Evolutionary conservation across 1,284 basidiomycete genomes (phyloP).

Genomic region (Crucibulum parvulum): DNA sequence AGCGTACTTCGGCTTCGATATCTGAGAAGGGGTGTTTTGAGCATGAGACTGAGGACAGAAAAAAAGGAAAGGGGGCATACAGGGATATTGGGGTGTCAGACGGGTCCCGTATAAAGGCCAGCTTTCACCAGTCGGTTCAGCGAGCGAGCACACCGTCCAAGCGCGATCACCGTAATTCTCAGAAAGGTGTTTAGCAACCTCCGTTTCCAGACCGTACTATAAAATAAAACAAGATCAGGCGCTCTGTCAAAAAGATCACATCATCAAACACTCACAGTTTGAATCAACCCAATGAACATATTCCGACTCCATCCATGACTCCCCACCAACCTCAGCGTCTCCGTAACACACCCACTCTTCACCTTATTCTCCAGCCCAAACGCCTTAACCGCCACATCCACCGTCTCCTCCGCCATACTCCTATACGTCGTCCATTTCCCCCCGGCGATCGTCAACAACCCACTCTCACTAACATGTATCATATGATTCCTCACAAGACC

Average conservation of each 20-base stretch:
- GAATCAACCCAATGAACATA: constrained; percentile 97
- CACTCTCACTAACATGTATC: constrained; percentile 84
- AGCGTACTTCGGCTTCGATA: constrained; percentile 94
- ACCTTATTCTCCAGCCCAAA: constrained; percentile 70
- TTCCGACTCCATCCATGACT: constrained; percentile 94
- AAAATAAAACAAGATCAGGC: constrained; percentile 3
- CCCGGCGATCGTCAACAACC: constrained; percentile 93
- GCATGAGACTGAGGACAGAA: not conserved
- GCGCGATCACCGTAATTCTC: constrained; percentile 96
- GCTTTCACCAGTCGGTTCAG: constrained; percentile 76
- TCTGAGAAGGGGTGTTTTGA: constrained; percentile 43
- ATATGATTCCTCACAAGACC: constrained; percentile 95
- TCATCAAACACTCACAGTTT: constrained; percentile 62
- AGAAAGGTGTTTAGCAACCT: constrained; percentile 94
- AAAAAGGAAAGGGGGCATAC: constrained; percentile 44
- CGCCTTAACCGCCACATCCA: constrained; percentile 86
- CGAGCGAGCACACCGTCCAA: constrained; percentile 91
- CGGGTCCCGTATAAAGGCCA: constrained; percentile 91
- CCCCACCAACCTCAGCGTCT: constrained; percentile 86
- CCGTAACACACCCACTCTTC: constrained; percentile 80
- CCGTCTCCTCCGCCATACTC: constrained; percentile 96
- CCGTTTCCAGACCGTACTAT: constrained; percentile 88
- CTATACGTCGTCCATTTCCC: constrained; percentile 99
- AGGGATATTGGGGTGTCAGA: constrained; percentile 83
- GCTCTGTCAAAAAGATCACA: constrained; percentile 1